These are phyloP conservation scores for Kodamaea plutei DNA, from an alignment of 1,139 yeast genomes.

Conservation along the genomic window DNA sequence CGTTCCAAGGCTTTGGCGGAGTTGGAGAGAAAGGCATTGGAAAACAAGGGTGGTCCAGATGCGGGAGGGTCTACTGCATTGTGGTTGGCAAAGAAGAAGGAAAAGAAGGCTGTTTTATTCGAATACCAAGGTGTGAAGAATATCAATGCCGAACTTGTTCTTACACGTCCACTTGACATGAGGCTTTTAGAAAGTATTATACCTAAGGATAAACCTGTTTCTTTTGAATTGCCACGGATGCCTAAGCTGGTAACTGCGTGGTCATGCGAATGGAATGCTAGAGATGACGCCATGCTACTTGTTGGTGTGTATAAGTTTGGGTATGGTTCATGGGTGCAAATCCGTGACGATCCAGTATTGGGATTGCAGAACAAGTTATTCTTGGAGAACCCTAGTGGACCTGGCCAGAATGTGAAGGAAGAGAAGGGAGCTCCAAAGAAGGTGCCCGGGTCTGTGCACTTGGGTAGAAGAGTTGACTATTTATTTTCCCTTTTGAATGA, in stretches of 20 bases:
- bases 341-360: slow-evolving; percentile 90
- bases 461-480: slow-evolving; percentile 92
- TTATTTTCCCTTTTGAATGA: slow-evolving; percentile 66
- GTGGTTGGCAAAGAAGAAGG: slow-evolving; percentile 65
- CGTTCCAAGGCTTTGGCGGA: slow-evolving; percentile 53
- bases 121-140: slow-evolving; percentile 87
- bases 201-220: slow-evolving; percentile 53
- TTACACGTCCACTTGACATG: slow-evolving; percentile 83
- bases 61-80: slow-evolving; percentile 37
- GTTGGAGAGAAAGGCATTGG: slow-evolving; percentile 59
- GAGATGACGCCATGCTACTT: slow-evolving; percentile 82
- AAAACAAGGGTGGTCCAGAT: slow-evolving; percentile 28
- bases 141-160: slow-evolving; percentile 83
- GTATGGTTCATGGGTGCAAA: slow-evolving; percentile 92
- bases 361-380: slow-evolving; percentile 82
- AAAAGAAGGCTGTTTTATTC: slow-evolving; percentile 80
- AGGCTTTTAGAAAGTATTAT: slow-evolving; percentile 55
- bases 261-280: slow-evolving; percentile 81
- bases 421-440: slow-evolving; percentile 38
- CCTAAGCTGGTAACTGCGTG: slow-evolving; percentile 88
- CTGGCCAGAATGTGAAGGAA: slow-evolving; percentile 9
- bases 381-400: slow-evolving; percentile 36
- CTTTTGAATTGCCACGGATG: slow-evolving; percentile 52
- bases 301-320: slow-evolving; percentile 92
- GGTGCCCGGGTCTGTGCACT: slow-evolving; percentile 89